Base-by-base conservation (phyloP, 257 asterid genomes). In the Primulina huaijiensis region DNA sequence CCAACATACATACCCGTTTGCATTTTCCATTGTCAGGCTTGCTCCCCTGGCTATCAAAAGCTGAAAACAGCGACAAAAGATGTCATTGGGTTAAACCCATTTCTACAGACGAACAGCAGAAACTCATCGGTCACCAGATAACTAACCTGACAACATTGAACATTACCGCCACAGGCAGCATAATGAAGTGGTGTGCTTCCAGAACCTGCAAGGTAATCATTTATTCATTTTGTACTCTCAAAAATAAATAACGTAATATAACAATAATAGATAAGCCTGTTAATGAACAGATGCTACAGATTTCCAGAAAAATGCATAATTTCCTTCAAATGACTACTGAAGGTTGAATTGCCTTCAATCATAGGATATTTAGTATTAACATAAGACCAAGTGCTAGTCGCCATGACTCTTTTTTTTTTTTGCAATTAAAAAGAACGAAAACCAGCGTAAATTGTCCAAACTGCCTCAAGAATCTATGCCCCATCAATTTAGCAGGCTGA, bases 121-220 rank as follows among this genome's bases (percentile, higher is more conserved):
- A 62, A 64, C 52, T 38, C 67, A 70, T 60, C 46, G 20, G 60
- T 67, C 27, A 67, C 61, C 67, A 70, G 58, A 67, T 53, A 75
- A 76, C 85, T 30, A 23, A 91, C 97, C 91, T 84, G 92, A 77
- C 97, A 91, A 77, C 97, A 89, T 66, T 81, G 87, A n/a, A 89
- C 84, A 83, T 83, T 87, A 65, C 97, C 97, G 58, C 97, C 97
- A 72, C 97, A 89, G 53, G 97, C 95, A 69, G 97, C 97, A 74
- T 91, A 91, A 74, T 91, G 97, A 72, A 91, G 95, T 12, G 97
- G 90, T 23, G 92, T 85, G 81, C 97, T 91, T 76, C 97, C 96
- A 53, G 95, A 86, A 74, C 97, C 97, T 90, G 78, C 71, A 79
- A 64, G 70, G 35, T 61, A 64, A 71, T 10, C 60, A 65, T 3